Percentiles rank a stretch among this genome's conserved stretches.
Evolutionary conservation across 129 eudicot genomes (phyloP).

Genomic region (Tagetes erecta): DNA sequence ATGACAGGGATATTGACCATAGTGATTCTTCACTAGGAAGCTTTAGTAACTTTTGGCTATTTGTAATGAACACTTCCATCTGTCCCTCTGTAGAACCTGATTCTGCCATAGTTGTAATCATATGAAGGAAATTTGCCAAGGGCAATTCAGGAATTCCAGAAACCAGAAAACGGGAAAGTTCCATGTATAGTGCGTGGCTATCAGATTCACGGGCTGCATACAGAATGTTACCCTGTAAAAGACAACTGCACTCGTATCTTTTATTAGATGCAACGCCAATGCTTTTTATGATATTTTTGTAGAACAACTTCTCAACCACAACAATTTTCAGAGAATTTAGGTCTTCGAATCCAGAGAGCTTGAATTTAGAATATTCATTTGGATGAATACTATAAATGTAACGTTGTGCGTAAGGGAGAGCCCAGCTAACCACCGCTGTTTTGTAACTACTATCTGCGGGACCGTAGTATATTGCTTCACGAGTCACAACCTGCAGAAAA

Average conservation of each 20-base stretch:
- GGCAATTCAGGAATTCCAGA: slow-evolving; percentile 59
- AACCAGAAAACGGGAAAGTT: slow-evolving; percentile 62
- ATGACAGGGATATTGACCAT: slow-evolving; percentile 53
- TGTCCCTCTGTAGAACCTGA: slow-evolving; percentile 76
- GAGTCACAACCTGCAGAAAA: slow-evolving; percentile 65
- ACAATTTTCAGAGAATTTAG: slow-evolving; percentile 38
- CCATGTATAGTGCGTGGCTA: slow-evolving; percentile 68
- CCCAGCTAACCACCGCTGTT: slow-evolving; percentile 66
- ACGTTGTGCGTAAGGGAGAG: slow-evolving; percentile 83
- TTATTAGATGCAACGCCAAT: slow-evolving; percentile 47
- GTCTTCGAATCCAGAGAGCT: slow-evolving; percentile 48
- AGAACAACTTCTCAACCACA: slow-evolving; percentile 72
- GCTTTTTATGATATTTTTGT: slow-evolving; percentile 53
- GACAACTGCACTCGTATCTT: slow-evolving; percentile 56
- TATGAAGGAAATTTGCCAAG: slow-evolving; percentile 86
- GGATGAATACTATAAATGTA: slow-evolving; percentile 58
- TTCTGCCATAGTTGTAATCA: slow-evolving; percentile 82
- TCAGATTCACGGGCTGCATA: slow-evolving; percentile 64
- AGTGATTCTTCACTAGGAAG: slow-evolving; percentile 66
- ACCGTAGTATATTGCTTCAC: slow-evolving; percentile 70
- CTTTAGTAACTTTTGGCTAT: slow-evolving; percentile 69
- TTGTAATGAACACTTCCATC: slow-evolving; percentile 63
- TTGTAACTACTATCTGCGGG: slow-evolving; percentile 49
- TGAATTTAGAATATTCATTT: slow-evolving; percentile 51
- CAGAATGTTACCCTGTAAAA: slow-evolving; percentile 58